phyloP scores from a whole-genome alignment of 2,329 filamentous ascomycete genomes.

The Diaporthe velutina region DNA sequence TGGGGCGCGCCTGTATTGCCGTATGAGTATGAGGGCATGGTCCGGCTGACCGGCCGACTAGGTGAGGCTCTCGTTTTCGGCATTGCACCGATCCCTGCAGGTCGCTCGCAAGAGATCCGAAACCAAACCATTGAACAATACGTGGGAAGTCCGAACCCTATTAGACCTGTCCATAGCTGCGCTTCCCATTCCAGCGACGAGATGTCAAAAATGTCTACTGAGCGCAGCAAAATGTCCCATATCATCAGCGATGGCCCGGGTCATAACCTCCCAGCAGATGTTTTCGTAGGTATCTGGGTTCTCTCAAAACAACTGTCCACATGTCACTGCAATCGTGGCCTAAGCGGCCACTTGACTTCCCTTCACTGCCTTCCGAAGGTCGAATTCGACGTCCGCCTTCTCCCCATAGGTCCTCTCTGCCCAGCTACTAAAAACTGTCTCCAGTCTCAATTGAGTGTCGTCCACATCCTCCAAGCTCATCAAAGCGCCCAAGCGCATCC shows the following conservation, averaged over 20 bases:
- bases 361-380: constrained; percentile 31
- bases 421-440: constrained; percentile 27
- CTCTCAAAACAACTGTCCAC: neutral
- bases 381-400: constrained; percentile 16
- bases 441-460: constrained; percentile 30
- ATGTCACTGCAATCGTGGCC: neutral
- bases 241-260: neutral
- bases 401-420: constrained; percentile 13
- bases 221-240: neutral
- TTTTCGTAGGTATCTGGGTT: neutral
- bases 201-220: neutral
- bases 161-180: neutral
- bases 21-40: neutral
- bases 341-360: constrained; percentile 17
- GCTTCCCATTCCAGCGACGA: neutral
- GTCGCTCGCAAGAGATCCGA: neutral
- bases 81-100: neutral
- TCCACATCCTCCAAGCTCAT: constrained; percentile 30
- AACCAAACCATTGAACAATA: neutral
- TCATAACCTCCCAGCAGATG: neutral
- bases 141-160: neutral
- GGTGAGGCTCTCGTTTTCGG: neutral
- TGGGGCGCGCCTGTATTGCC: neutral
- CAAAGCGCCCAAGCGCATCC: neutral
- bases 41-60: constrained; percentile 1